phyloP scores from a whole-genome alignment of 345 rosid species.

The Salix brachista region DNA sequence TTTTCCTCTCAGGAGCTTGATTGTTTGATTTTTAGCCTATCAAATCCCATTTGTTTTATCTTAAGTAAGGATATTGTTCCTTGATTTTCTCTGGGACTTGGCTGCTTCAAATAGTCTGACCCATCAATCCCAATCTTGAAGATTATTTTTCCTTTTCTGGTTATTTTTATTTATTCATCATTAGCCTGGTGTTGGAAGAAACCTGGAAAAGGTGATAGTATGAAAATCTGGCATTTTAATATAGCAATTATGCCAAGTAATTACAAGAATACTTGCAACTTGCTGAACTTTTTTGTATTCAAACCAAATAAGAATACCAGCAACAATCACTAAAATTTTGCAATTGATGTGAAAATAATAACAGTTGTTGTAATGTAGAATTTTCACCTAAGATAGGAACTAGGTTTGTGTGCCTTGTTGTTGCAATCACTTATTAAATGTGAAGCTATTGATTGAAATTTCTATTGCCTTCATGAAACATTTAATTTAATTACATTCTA shows the following conservation, averaged over 20 bases:
- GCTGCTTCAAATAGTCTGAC: neutral
- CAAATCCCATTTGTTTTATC: neutral
- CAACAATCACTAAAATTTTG: neutral
- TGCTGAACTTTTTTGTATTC: too few relatives aligned
- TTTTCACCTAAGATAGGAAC: neutral
- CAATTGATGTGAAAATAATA: neutral
- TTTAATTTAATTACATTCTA: neutral
- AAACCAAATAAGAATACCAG: neutral
- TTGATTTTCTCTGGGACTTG: neutral
- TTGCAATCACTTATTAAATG: neutral
- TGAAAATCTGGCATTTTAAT: neutral
- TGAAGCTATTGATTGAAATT: neutral
- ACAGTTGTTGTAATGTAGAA: neutral
- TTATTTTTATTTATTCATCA: neutral
- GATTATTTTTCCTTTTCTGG: neutral
- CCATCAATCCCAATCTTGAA: neutral
- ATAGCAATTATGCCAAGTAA: neutral
- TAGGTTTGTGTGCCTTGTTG: neutral
- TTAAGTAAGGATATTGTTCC: neutral
- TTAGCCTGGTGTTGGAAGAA: neutral
- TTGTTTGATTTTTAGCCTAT: neutral
- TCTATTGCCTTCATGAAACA: neutral
- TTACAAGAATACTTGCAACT: neutral
- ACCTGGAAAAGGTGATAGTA: neutral
- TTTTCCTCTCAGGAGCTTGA: neutral